Percentiles rank a stretch among this genome's conserved stretches.
These are phyloP conservation scores for Trichoderma aggressivum DNA, from an alignment of 2,329 filamentous ascomycete species.

Conservation along the genomic window DNA sequence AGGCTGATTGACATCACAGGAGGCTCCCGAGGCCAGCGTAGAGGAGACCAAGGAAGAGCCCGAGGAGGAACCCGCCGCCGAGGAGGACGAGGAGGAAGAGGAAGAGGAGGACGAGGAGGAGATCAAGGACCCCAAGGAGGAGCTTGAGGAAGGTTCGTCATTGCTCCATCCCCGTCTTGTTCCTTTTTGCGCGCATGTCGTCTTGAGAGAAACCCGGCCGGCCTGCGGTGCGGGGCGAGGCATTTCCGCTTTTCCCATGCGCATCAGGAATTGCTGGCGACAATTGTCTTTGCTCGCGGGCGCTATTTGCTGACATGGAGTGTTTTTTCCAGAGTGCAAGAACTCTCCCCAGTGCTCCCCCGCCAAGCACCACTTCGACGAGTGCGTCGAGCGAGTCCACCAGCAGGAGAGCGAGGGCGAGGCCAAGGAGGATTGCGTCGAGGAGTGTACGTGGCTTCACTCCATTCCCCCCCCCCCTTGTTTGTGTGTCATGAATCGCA, in stretches of 20 bases:
- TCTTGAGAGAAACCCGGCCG: not conserved
- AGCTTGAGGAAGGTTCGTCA: slow-evolving; percentile 82
- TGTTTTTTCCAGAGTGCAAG: slow-evolving; percentile 63
- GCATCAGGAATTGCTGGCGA: not conserved
- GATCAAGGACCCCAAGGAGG: slow-evolving; percentile 82
- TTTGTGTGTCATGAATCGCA: not conserved
- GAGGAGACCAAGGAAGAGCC: slow-evolving; percentile 47
- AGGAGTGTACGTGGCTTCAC: slow-evolving; percentile 80
- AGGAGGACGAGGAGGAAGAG: slow-evolving; percentile 59
- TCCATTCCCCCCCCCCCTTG: not conserved
- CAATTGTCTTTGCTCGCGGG: not conserved
- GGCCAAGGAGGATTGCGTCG: slow-evolving; percentile 90
- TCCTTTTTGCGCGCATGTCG: slow-evolving; percentile 8
- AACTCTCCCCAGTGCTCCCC: slow-evolving; percentile 80
- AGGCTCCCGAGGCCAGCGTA: slow-evolving; percentile 36
- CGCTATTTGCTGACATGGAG: slow-evolving; percentile 15
- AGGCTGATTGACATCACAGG: slow-evolving; percentile 25
- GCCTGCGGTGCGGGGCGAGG: slow-evolving; percentile 15
- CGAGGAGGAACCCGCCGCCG: slow-evolving; percentile 48
- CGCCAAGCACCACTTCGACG: slow-evolving; percentile 96
- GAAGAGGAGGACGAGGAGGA: slow-evolving; percentile 78
- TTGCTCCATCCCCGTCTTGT: not conserved
- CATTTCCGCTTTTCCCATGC: slow-evolving; percentile 21
- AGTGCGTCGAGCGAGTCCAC: slow-evolving; percentile 89
- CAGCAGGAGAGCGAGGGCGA: slow-evolving; percentile 63